A percentile compares a stretch with the other conserved stretches of the same genome.
phyloP scores from a whole-genome alignment of 148 eudicot genomes.

The Beta vulgaris region DNA sequence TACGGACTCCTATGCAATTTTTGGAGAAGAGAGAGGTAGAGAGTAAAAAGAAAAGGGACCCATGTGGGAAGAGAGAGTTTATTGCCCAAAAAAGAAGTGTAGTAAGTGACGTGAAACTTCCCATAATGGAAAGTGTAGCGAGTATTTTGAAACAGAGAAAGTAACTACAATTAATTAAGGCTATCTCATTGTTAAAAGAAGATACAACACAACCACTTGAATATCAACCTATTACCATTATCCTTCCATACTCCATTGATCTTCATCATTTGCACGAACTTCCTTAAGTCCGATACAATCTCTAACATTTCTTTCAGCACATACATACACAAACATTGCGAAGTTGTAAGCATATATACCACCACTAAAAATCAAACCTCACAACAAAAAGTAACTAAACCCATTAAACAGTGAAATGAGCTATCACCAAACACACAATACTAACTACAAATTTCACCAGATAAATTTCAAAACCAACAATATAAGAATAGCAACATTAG shows the following conservation, averaged over 20 bases:
- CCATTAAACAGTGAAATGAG: not conserved
- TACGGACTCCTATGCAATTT: too few relatives aligned
- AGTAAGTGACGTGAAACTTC: too few relatives aligned
- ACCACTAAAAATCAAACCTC: slow-evolving; percentile 4
- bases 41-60: too few relatives aligned
- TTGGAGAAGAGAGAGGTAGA: too few relatives aligned
- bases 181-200: not conserved
- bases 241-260: not conserved
- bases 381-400: not conserved
- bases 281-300: not conserved
- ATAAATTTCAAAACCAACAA: not conserved
- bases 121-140: too few relatives aligned
- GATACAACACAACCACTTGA: not conserved
- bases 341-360: not conserved
- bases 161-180: too few relatives aligned
- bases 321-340: not conserved
- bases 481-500: not conserved
- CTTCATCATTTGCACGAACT: slow-evolving; percentile 1
- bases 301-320: not conserved
- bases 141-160: too few relatives aligned
- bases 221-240: not conserved
- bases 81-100: too few relatives aligned
- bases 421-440: not conserved
- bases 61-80: too few relatives aligned
- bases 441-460: not conserved